Conservation (phyloP, 345 rosid species). For the Stellera chamaejasme region DNA sequence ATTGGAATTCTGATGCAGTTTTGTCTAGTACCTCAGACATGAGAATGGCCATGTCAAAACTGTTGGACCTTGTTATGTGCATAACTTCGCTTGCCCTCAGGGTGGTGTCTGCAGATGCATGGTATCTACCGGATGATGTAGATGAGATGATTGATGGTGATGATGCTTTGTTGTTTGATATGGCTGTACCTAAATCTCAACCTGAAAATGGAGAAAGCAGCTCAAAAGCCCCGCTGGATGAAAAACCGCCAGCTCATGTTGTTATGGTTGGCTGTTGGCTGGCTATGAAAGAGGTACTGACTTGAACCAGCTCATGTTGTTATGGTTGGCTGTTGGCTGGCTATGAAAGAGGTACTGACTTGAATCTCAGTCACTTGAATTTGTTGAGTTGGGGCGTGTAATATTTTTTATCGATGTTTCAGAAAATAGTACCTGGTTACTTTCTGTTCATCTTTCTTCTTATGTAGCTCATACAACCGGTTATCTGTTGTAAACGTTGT, state of each 20-base stretch:
- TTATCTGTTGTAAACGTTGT: too few species aligned
- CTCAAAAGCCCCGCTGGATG: constrained; percentile 32
- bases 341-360: constrained; percentile 87
- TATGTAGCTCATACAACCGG: too few species aligned
- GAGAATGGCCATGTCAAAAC: constrained; percentile 62
- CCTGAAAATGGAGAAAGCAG: constrained; percentile 32
- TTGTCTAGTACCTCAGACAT: constrained; percentile 53
- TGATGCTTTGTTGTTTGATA: constrained; percentile 43
- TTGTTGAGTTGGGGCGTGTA: constrained; percentile 2
- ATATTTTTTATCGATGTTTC: background rate
- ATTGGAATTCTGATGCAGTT: constrained; percentile 71
- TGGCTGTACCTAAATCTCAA: constrained; percentile 23
- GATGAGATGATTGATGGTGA: constrained; percentile 74
- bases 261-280: constrained; percentile 99
- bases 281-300: constrained; percentile 93
- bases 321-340: constrained; percentile 98
- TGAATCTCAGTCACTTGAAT: constrained; percentile 11
- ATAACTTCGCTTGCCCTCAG: constrained; percentile 88
- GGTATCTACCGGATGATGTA: constrained; percentile 72
- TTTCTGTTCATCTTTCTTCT: too few species aligned
- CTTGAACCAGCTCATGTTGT: constrained; percentile 61
- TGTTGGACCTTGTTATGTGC: constrained; percentile 62
- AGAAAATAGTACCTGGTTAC: too few species aligned
- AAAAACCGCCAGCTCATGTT: constrained; percentile 55
- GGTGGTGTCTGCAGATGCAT: constrained; percentile 98